Percentiles rank a stretch among this genome's conserved stretches.
phyloP scores from a whole-genome alignment of 2,329 filamentous ascomycete genomes.

The Trichoderma asperellum region DNA sequence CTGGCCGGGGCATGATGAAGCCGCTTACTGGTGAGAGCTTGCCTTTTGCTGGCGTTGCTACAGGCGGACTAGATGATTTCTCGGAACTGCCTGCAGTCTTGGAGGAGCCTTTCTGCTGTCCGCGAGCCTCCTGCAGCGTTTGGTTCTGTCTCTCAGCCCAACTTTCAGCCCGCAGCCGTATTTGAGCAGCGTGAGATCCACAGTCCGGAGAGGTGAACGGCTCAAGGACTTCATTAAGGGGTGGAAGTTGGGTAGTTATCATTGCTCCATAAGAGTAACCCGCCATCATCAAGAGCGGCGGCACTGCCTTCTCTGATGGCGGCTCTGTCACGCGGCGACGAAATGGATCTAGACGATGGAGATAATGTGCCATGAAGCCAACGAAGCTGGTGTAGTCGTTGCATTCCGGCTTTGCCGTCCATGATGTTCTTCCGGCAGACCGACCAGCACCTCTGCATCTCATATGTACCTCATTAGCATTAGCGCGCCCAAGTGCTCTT shows the following conservation, averaged over 20 bases:
- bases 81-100: conserved; percentile 31
- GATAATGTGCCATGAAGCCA: conserved; percentile 78
- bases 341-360: conserved; percentile 57
- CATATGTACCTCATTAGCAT: background rate
- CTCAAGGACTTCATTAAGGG: conserved; percentile 60
- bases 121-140: conserved; percentile 46
- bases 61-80: background rate
- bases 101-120: conserved; percentile 27
- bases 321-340: background rate
- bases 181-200: conserved; percentile 68
- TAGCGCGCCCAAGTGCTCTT: background rate
- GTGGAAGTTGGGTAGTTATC: conserved; percentile 73
- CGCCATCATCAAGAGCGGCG: conserved; percentile 61
- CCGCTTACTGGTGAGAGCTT: conserved; percentile 40
- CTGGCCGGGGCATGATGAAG: conserved; percentile 46
- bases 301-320: background rate
- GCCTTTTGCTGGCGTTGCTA: conserved; percentile 31
- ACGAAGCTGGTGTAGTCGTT: conserved; percentile 81
- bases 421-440: conserved; percentile 80
- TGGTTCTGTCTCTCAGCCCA: conserved; percentile 66
- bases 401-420: conserved; percentile 80
- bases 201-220: conserved; percentile 57
- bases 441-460: conserved; percentile 69
- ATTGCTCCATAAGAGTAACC: conserved; percentile 94
- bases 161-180: conserved; percentile 69